Conservation (phyloP, 176 grass and related monocot species). For the Dactylis glomerata region DNA sequence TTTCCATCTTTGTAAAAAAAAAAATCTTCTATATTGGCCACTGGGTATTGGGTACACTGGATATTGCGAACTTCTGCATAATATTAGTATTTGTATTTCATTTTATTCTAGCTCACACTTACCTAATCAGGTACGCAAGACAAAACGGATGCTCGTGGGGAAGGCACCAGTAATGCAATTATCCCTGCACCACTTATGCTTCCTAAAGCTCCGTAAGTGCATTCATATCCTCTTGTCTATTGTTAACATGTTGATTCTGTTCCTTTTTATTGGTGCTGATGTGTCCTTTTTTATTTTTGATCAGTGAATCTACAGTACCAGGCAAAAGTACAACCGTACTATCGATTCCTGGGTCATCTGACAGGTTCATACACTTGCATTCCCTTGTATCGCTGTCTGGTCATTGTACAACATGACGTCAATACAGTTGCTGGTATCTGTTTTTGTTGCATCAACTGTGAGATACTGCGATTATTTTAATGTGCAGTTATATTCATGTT, state of each 20-base stretch:
- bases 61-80: background rate
- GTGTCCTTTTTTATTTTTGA: background rate
- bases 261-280: background rate
- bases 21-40: background rate
- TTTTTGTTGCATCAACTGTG: background rate
- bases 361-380: constrained; percentile 45
- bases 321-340: constrained; percentile 67
- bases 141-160: constrained; percentile 44
- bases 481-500: constrained; percentile 1
- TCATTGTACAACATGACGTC: background rate
- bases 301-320: constrained; percentile 56
- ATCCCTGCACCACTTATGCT: constrained; percentile 61
- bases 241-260: constrained; percentile 14
- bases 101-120: constrained; percentile 21
- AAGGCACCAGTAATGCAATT: constrained; percentile 54
- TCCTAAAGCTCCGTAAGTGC: constrained; percentile 80
- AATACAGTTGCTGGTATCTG: background rate
- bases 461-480: background rate
- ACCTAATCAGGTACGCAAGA: constrained; percentile 52
- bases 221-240: constrained; percentile 17
- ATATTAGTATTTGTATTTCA: background rate
- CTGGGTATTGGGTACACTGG: background rate
- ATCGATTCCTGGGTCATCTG: constrained; percentile 60
- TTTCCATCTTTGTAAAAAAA: background rate
- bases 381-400: constrained; percentile 1